Evolutionary conservation across 805 yeast genomes (phyloP).

Genomic region (Lipomyces yamanashiensis): DNA sequence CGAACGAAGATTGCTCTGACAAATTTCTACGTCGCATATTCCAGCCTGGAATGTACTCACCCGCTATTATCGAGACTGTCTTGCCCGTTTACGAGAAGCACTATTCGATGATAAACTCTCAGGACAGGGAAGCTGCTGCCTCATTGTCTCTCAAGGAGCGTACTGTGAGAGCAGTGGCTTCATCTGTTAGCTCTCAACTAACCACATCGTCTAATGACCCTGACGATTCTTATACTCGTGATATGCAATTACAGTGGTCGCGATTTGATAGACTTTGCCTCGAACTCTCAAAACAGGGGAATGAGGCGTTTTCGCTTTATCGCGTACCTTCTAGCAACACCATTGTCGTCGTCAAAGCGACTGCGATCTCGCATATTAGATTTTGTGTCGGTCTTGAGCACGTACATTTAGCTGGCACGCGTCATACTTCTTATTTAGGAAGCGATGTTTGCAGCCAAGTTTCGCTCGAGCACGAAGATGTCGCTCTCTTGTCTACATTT

Average conservation of each 20-base stretch:
- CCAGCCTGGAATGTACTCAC: constrained; percentile 56
- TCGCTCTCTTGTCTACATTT: constrained; percentile 44
- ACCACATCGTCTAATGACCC: constrained; percentile 32
- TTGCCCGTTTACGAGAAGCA: constrained; percentile 57
- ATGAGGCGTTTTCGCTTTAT: constrained; percentile 63
- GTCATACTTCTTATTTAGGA: not conserved
- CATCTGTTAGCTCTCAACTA: constrained; percentile 38
- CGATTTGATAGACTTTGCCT: constrained; percentile 72
- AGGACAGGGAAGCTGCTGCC: constrained; percentile 38
- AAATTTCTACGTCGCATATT: constrained; percentile 53
- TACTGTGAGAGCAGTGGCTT: constrained; percentile 45
- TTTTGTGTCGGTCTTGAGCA: constrained; percentile 43
- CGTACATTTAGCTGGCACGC: constrained; percentile 42
- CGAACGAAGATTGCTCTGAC: constrained; percentile 40
- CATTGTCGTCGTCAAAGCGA: constrained; percentile 47
- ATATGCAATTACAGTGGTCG: constrained; percentile 62
- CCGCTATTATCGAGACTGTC: constrained; percentile 57
- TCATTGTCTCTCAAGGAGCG: constrained; percentile 45
- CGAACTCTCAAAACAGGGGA: constrained; percentile 65
- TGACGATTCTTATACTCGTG: constrained; percentile 47
- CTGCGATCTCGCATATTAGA: constrained; percentile 47
- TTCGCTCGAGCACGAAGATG: constrained; percentile 16
- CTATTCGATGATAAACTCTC: constrained; percentile 43
- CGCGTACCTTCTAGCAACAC: constrained; percentile 45
- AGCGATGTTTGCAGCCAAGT: not conserved